These are phyloP conservation scores for Paecilomyces sp. DNA, from an alignment of 2,329 filamentous ascomycete species.

Conservation along the genomic window DNA sequence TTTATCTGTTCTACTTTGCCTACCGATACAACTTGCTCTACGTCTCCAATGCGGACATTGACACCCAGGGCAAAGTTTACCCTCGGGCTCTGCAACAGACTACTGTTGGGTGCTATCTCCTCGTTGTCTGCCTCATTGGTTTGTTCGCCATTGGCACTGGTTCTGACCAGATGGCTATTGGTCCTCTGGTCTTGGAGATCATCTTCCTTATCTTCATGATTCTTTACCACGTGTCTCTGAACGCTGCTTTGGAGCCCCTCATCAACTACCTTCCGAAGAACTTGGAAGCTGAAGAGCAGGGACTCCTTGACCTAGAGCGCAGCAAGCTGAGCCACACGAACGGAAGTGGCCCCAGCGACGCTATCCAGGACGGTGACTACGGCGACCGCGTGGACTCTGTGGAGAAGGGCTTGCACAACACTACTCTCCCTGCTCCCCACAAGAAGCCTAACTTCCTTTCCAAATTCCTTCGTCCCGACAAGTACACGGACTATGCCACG, in stretches of 20 bases:
- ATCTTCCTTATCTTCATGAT: conserved; percentile 67
- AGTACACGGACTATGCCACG: conserved; percentile 64
- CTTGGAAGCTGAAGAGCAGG: conserved; percentile 53
- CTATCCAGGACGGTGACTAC: conserved; percentile 3
- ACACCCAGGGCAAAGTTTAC: conserved; percentile 83
- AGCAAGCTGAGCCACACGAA: conserved; percentile 9
- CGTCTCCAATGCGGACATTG: conserved; percentile 72
- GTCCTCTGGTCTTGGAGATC: conserved; percentile 69
- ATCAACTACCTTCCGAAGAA: conserved; percentile 73
- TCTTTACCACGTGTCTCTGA: conserved; percentile 66
- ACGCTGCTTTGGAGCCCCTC: conserved; percentile 66
- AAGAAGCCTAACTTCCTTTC: conserved; percentile 29
- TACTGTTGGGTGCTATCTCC: conserved; percentile 74
- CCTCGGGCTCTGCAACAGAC: conserved; percentile 82
- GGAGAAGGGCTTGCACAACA: conserved; percentile 26
- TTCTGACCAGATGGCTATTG: conserved; percentile 54
- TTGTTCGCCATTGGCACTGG: conserved; percentile 66
- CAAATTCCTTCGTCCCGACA: conserved; percentile 68
- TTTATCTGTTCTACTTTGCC: conserved; percentile 75
- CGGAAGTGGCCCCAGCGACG: conserved; percentile 2
- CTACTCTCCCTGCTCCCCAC: conserved; percentile 17
- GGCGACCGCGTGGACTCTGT: conserved; percentile 17
- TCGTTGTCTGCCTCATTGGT: conserved; percentile 75
- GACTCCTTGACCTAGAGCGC: conserved; percentile 28
- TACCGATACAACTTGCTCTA: conserved; percentile 90